Evolutionary conservation across 106 monocot genomes (phyloP).

Genomic region (Platanthera zijinensis): DNA sequence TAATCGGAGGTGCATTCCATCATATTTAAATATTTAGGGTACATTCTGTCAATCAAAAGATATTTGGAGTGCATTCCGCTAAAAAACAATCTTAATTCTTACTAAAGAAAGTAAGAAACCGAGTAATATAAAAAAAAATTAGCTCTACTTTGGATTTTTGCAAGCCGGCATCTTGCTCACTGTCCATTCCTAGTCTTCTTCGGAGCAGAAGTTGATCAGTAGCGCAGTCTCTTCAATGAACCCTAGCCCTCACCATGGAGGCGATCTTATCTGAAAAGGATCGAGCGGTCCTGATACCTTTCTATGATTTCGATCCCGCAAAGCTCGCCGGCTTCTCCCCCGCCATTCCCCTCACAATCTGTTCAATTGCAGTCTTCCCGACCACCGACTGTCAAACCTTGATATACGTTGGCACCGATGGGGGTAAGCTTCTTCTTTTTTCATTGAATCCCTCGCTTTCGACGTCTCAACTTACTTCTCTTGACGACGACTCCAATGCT

Average conservation of each 20-base stretch:
- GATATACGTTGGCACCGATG: constrained; percentile 57
- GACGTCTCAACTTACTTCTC: neutral
- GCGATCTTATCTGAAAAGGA: constrained; percentile 19
- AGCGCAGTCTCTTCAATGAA: neutral
- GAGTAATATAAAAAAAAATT: too few species aligned
- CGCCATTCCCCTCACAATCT: constrained; percentile 44
- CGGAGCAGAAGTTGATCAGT: neutral
- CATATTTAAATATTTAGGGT: too few species aligned
- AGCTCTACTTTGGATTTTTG: too few species aligned
- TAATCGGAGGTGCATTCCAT: too few species aligned
- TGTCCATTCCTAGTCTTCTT: too few species aligned
- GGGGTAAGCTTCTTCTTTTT: constrained; percentile 59
- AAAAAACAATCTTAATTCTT: too few species aligned
- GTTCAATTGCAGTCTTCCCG: constrained; percentile 39
- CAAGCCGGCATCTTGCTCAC: too few species aligned
- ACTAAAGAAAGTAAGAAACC: too few species aligned
- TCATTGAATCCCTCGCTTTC: constrained; percentile 19
- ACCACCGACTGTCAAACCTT: constrained; percentile 24
- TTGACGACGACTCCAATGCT: neutral
- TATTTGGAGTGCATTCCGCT: too few species aligned
- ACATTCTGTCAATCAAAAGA: too few species aligned
- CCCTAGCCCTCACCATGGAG: constrained; percentile 14
- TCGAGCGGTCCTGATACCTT: constrained; percentile 42
- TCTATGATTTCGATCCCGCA: constrained; percentile 52
- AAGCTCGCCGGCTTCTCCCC: constrained; percentile 27